Percentiles rank a stretch among this genome's conserved stretches.
Evolutionary conservation across 2,329 filamentous ascomycete species (phyloP).

Genomic region (Alternaria triticimaculans): DNA sequence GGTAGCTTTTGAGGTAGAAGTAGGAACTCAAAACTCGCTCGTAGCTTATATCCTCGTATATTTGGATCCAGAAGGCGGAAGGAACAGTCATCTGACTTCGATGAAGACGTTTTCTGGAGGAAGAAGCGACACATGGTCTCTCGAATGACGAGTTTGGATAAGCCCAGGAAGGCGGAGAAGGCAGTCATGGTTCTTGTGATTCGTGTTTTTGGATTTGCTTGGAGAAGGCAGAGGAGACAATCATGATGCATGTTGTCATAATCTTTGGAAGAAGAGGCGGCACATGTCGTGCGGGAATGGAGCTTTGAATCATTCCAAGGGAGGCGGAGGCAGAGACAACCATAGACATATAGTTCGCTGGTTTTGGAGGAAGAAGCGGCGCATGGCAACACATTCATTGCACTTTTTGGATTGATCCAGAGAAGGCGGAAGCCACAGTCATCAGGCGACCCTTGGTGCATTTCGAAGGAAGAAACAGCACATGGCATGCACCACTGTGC

Average conservation of each 20-base stretch:
- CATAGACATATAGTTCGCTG: fast-evolving
- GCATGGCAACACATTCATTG: too few relatives aligned
- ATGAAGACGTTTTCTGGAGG: not conserved
- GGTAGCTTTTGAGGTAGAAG: fast-evolving
- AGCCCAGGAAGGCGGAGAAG: not conserved
- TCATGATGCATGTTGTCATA: not conserved
- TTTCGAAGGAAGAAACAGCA: not conserved
- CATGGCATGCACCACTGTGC: not conserved
- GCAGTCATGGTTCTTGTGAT: not conserved
- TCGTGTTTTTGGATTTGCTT: not conserved
- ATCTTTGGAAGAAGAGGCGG: not conserved
- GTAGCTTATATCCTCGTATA: not conserved
- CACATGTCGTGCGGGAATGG: fast-evolving
- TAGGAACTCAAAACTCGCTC: not conserved
- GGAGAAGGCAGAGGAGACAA: not conserved
- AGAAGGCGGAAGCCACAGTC: not conserved
- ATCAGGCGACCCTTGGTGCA: too few relatives aligned
- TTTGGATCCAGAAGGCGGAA: not conserved
- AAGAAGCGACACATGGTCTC: not conserved
- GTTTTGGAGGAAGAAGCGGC: not conserved
- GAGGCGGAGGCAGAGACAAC: not conserved
- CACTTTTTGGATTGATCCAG: not conserved
- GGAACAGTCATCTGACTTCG: not conserved
- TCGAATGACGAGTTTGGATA: fast-evolving
- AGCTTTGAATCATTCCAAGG: not conserved